Base-by-base conservation (phyloP, 768 basidiomycete genomes). In the Pholiota conissans region DNA sequence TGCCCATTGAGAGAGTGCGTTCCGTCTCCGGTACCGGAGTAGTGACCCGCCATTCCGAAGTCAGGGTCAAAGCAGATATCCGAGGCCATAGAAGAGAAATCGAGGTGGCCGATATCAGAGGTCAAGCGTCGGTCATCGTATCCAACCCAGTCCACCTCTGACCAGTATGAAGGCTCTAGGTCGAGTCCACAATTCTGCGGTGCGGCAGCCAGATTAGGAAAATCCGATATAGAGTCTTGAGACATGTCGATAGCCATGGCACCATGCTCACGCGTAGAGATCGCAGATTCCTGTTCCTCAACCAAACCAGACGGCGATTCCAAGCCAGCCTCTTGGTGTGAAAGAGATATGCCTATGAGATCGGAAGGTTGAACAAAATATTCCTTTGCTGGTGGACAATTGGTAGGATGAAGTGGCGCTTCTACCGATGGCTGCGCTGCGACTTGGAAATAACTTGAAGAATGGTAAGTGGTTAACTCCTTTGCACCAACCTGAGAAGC, bases 401-500 rank as follows among this genome's bases (percentile, higher is more conserved):
- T 34, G 27, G 24, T 45, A 24, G 22, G 42, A 45, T 20, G 39
- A 45, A 32, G 13, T 11, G 28, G 24, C 22, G 30, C 30, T 5
- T 28, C 40, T 22, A 26, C 27, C 27, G 45, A 9, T 22, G 35
- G 20, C 9, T 5, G 6, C 28, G 27, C 22, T 22, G 52, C 48
- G 47, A 37, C 2, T n/a, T 32, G 28, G 45, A 65, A 62, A 57
- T 63, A 61, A 20, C 57, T 55, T 2, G 62, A 61, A 34, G 55
- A 27, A n/a, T 34, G 29, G 24, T 16, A 29, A 14, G 22, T 9
- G n/a, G 26, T 28, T 30, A n/a, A 4, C 30, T 16, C n/a, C 32
- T 40, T 57, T 28, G 20, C n/a, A 18, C 42, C 27, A 28, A 59
- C 28, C 51, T 70, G 72, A 46, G 72, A 71, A 18, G 67, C 67